These are phyloP conservation scores for Backusella westeae DNA, from an alignment of 192 early-diverging fungal species.

Conservation along the genomic window DNA sequence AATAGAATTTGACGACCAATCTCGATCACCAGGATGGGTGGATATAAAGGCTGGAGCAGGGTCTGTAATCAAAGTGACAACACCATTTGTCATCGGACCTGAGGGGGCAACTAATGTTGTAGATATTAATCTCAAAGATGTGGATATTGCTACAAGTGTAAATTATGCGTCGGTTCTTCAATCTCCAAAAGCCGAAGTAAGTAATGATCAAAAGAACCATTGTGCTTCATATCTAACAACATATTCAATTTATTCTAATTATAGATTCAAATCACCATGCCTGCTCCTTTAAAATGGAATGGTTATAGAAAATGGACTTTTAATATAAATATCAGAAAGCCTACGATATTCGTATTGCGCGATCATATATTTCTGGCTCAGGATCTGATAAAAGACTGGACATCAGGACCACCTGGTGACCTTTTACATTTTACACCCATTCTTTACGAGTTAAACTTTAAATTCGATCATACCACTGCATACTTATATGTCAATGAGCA, in stretches of 20 bases:
- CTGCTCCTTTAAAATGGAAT: slow-evolving; percentile 73
- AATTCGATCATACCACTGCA: slow-evolving; percentile 47
- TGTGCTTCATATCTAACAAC: not conserved
- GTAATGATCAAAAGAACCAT: not conserved
- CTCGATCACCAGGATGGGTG: slow-evolving; percentile 69
- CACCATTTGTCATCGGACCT: slow-evolving; percentile 54
- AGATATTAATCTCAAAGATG: slow-evolving; percentile 44
- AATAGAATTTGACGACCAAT: slow-evolving; percentile 18
- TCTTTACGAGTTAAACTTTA: slow-evolving; percentile 56
- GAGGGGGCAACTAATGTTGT: slow-evolving; percentile 60
- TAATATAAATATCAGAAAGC: slow-evolving; percentile 39
- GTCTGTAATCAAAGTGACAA: slow-evolving; percentile 51
- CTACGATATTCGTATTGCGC: slow-evolving; percentile 58
- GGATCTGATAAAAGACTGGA: slow-evolving; percentile 71
- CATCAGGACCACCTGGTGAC: slow-evolving; percentile 49
- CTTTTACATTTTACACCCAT: slow-evolving; percentile 68
- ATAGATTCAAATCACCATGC: slow-evolving; percentile 56
- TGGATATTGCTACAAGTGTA: slow-evolving; percentile 59
- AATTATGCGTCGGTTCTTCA: slow-evolving; percentile 61
- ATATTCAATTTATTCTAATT: not conserved
- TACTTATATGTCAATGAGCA: slow-evolving; percentile 71
- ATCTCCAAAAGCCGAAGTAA: slow-evolving; percentile 51
- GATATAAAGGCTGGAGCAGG: slow-evolving; percentile 53
- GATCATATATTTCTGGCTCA: slow-evolving; percentile 76
- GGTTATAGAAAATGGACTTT: slow-evolving; percentile 64